phyloP scores from a whole-genome alignment of 1,284 basidiomycete species.

The Sporisorium sorghi region DNA sequence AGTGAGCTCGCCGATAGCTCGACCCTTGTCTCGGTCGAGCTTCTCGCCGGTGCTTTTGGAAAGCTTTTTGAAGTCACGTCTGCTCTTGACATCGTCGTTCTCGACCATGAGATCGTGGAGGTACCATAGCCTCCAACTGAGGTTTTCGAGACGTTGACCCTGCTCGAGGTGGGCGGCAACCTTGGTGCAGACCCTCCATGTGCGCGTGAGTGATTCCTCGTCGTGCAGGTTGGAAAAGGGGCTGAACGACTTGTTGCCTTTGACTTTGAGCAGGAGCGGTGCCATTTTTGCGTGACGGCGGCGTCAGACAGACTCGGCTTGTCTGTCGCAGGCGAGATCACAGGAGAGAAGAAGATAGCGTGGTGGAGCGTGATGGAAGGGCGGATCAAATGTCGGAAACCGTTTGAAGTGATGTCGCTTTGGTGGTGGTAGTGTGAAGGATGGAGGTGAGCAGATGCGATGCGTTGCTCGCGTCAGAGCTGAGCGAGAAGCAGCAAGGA shows the following conservation, averaged over 20 bases:
- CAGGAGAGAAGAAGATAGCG: neutral
- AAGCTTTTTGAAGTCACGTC: slow-evolving; percentile 46
- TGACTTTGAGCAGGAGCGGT: slow-evolving; percentile 50
- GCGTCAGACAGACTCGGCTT: slow-evolving; percentile 15
- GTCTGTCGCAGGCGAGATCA: slow-evolving; percentile 5
- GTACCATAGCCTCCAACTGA: slow-evolving; percentile 61
- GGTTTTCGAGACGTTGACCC: slow-evolving; percentile 61
- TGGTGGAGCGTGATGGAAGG: neutral
- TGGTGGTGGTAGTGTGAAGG: too few relatives aligned
- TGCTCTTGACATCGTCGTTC: slow-evolving; percentile 48
- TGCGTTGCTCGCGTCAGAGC: neutral
- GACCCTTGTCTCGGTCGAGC: slow-evolving; percentile 52
- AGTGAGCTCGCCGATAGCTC: slow-evolving; percentile 46
- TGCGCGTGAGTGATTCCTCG: slow-evolving; percentile 50
- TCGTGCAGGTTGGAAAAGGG: slow-evolving; percentile 58
- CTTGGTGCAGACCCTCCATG: slow-evolving; percentile 56
- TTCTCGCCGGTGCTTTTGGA: slow-evolving; percentile 49
- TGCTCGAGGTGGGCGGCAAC: slow-evolving; percentile 59
- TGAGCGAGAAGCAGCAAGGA: neutral
- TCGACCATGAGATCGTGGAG: slow-evolving; percentile 54
- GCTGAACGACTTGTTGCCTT: slow-evolving; percentile 59
- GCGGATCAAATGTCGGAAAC: neutral
- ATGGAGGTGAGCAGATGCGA: neutral
- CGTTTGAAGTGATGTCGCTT: neutral
- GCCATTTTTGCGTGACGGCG: slow-evolving; percentile 24